phyloP scores from a whole-genome alignment of 163 green algal species.

The Dunaliella salina region DNA sequence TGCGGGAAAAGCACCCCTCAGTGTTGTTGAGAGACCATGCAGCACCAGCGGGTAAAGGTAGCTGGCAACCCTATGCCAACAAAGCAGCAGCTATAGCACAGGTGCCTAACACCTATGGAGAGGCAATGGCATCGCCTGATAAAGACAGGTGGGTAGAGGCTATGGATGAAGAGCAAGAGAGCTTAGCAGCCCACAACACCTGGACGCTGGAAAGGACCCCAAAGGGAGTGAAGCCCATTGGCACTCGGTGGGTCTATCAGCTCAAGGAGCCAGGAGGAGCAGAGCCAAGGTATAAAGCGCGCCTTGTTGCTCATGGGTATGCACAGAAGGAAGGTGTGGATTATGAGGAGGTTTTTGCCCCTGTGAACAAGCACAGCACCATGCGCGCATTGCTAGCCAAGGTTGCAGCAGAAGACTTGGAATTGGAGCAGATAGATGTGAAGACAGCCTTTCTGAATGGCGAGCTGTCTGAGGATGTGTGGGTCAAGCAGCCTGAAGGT shows the following conservation, averaged over 20 bases:
- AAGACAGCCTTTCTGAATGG: slow-evolving; percentile 55
- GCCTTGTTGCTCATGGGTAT: slow-evolving; percentile 19
- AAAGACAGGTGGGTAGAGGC: slow-evolving; percentile 15
- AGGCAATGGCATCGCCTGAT: slow-evolving; percentile 13
- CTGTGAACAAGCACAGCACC: no score
- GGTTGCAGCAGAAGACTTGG: no score
- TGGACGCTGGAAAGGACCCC: slow-evolving; percentile 18
- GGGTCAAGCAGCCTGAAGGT: slow-evolving; percentile 34
- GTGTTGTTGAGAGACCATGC: neutral
- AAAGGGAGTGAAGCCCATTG: slow-evolving; percentile 21
- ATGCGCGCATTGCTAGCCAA: no score
- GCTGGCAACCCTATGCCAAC: neutral
- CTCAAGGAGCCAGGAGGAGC: slow-evolving; percentile 38
- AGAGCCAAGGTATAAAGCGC: no score
- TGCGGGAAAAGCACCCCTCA: neutral
- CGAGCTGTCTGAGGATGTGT: slow-evolving; percentile 35
- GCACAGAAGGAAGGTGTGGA: slow-evolving; percentile 22
- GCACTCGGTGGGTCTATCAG: slow-evolving; percentile 38
- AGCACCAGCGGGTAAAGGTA: neutral
- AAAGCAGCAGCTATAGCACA: neutral
- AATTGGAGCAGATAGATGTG: slow-evolving; percentile 47
- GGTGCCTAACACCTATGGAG: neutral
- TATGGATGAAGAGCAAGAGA: slow-evolving; percentile 34
- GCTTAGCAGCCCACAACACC: slow-evolving; percentile 20
- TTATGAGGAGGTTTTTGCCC: slow-evolving; percentile 34